Evolutionary conservation across 257 asterid species (phyloP).

Genomic region (Lavandula angustifolia): DNA sequence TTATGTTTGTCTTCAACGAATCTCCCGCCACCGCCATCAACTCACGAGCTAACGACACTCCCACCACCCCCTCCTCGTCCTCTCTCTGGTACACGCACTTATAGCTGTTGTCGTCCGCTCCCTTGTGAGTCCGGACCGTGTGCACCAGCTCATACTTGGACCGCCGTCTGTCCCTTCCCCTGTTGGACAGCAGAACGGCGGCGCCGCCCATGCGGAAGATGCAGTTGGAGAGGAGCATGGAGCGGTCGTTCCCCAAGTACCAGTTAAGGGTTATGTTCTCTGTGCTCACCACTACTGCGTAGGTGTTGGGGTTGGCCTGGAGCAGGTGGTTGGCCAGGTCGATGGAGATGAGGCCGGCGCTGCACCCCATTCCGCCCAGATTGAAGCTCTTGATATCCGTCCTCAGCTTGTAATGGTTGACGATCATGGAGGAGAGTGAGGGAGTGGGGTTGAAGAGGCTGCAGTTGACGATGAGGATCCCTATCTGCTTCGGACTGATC

Average conservation of each 20-base stretch:
- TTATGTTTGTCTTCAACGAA: conserved; percentile 53
- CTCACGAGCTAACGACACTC: conserved; percentile 51
- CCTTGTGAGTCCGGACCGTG: conserved; percentile 61
- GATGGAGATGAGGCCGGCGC: conserved; percentile 58
- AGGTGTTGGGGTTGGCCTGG: conserved; percentile 47
- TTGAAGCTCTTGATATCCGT: conserved; percentile 54
- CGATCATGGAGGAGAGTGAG: conserved; percentile 62
- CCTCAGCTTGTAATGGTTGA: conserved; percentile 58
- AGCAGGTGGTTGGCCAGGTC: conserved; percentile 58
- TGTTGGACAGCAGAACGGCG: conserved; percentile 52
- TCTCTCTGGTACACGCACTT: conserved; percentile 58
- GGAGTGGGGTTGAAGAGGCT: conserved; percentile 64
- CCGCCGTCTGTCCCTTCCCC: conserved; percentile 34
- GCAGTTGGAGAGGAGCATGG: conserved; percentile 62
- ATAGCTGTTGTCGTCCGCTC: conserved; percentile 54
- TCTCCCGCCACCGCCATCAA: conserved; percentile 60
- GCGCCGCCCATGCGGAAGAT: conserved; percentile 33
- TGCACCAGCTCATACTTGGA: conserved; percentile 57
- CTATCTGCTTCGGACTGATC: conserved; percentile 38
- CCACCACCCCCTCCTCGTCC: conserved; percentile 47
- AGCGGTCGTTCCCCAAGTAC: conserved; percentile 67
- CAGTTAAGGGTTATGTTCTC: conserved; percentile 64
- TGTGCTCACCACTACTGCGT: conserved; percentile 53
- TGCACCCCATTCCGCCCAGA: conserved; percentile 70
- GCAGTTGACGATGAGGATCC: conserved; percentile 60